Percentiles rank a stretch among this genome's conserved stretches.
These are phyloP conservation scores for Epichloe aotearoae DNA, from an alignment of 2,329 filamentous ascomycete species.

Conservation along the genomic window DNA sequence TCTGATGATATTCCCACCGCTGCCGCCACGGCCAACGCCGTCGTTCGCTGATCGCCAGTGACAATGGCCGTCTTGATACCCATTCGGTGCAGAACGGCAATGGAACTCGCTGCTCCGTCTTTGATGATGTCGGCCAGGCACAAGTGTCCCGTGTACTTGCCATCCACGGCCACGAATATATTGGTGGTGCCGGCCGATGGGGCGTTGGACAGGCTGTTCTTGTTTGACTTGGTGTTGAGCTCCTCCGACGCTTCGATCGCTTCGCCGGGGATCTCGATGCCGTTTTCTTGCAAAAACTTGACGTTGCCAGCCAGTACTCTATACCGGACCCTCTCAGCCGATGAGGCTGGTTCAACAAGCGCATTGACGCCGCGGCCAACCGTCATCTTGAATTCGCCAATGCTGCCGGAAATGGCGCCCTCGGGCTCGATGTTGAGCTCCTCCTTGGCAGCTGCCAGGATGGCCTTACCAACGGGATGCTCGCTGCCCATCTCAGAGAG, in stretches of 20 bases:
- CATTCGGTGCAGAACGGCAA: conserved; percentile 72
- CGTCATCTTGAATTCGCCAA: conserved; percentile 71
- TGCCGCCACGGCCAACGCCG: conserved; percentile 70
- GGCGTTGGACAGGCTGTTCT: conserved; percentile 14
- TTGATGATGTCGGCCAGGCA: conserved; percentile 87
- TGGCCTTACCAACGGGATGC: conserved; percentile 87
- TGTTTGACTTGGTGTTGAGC: conserved; percentile 33
- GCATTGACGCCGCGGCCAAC: conserved; percentile 81
- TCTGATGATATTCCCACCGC: conserved; percentile 66
- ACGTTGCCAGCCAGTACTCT: conserved; percentile 75
- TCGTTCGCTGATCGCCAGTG: conserved; percentile 79
- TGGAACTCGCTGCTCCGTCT: conserved; percentile 65
- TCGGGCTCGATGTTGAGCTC: conserved; percentile 62
- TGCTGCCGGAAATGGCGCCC: conserved; percentile 64
- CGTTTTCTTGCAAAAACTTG: conserved; percentile 58
- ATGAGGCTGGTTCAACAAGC: conserved; percentile 60
- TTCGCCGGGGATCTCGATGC: conserved; percentile 50
- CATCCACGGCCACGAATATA: conserved; percentile 83
- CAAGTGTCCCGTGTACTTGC: conserved; percentile 65
- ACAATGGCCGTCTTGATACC: conserved; percentile 82
- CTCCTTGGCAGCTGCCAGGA: conserved; percentile 60
- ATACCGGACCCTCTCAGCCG: conserved; percentile 57
- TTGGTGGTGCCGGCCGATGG: conserved; percentile 57
- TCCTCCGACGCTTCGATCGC: conserved; percentile 51
- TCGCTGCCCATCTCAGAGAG: conserved; percentile 94